These are phyloP conservation scores for Tetrahymena thermophila DNA, from an alignment of 73 alveolate genomes.

Conservation along the genomic window DNA sequence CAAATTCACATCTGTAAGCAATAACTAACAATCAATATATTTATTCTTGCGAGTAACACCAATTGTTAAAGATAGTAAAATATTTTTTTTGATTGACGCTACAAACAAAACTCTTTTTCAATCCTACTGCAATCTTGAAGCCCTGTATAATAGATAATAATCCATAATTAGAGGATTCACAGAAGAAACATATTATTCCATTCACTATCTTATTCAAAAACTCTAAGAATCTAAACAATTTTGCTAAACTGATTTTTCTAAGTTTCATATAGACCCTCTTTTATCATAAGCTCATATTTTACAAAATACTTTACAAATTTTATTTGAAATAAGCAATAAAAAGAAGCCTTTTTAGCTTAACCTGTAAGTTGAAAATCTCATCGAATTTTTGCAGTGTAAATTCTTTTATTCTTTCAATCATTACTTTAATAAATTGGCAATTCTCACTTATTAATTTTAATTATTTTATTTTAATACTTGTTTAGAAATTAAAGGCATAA, in stretches of 20 bases:
- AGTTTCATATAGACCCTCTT: background rate
- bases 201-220: background rate
- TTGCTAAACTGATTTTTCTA: background rate
- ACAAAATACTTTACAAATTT: background rate
- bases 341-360: background rate
- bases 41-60: background rate
- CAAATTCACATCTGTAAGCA: background rate
- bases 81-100: background rate
- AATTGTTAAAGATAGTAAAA: background rate
- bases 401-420: background rate
- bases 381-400: background rate
- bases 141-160: background rate
- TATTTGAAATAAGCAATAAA: background rate
- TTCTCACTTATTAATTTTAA: no score
- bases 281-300: background rate
- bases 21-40: background rate
- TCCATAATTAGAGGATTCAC: background rate
- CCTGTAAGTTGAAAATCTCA: background rate
- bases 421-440: no score
- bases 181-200: background rate
- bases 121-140: background rate
- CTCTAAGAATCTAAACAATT: background rate
- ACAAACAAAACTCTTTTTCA: background rate
- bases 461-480: no score
- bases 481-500: no score